These are phyloP conservation scores for Trichosporon ovoides DNA, from an alignment of 1,284 basidiomycete species.

Conservation along the genomic window DNA sequence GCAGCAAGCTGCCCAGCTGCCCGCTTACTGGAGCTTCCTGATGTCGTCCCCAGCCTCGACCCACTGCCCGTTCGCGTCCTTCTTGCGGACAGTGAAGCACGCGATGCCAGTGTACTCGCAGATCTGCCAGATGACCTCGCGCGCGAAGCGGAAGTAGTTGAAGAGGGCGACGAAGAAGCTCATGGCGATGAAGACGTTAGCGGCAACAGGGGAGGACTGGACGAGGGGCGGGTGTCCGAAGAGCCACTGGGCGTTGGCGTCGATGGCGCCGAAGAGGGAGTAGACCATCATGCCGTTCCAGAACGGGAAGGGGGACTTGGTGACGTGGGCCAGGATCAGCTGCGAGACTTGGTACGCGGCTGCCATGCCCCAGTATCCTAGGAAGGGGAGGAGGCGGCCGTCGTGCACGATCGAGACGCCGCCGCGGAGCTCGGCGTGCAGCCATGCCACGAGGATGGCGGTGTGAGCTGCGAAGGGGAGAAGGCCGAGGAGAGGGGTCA, in stretches of 20 bases:
- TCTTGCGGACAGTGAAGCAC: conserved; percentile 81
- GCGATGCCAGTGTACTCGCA: conserved; percentile 82
- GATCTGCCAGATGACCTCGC: conserved; percentile 75
- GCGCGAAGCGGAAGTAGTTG: conserved; percentile 72
- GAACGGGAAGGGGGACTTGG: conserved; percentile 73
- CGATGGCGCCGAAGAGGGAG: conserved; percentile 69
- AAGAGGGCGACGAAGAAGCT: conserved; percentile 59
- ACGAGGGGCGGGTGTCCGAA: conserved; percentile 52
- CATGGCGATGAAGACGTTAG: conserved; percentile 59
- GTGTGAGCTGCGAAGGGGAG: conserved; percentile 72
- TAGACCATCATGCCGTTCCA: conserved; percentile 85
- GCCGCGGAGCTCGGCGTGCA: conserved; percentile 57
- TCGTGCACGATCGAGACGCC: conserved; percentile 52
- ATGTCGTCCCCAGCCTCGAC: conserved; percentile 47
- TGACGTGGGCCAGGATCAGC: conserved; percentile 91
- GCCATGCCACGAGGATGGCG: conserved; percentile 70
- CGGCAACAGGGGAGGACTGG: conserved; percentile 52
- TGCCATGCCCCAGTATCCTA: conserved; percentile 84
- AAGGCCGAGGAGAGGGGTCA: conserved; percentile 67
- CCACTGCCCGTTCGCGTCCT: conserved; percentile 69
- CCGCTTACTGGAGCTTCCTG: conserved; percentile 12
- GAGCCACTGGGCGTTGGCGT: conserved; percentile 70
- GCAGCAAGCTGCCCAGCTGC: too few species aligned
- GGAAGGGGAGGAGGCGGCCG: conserved; percentile 74
- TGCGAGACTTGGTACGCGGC: conserved; percentile 66